Evolutionary conservation across 2,329 filamentous ascomycete species (phyloP).

Genomic region (Fusarium xylarioides): DNA sequence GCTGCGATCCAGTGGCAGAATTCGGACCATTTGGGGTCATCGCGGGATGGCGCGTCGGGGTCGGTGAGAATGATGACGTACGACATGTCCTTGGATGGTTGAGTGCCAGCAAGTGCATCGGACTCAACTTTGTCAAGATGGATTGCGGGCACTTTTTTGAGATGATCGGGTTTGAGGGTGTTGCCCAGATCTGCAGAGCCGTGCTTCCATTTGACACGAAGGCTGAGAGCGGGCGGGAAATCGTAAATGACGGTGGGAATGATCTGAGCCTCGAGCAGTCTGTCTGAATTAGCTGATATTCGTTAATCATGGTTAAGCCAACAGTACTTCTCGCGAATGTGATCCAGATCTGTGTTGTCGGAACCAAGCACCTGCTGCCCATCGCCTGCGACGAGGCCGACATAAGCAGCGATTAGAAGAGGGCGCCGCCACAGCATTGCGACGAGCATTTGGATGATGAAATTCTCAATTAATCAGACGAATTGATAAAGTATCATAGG

Average conservation of each 20-base stretch:
- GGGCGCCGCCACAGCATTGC: neutral
- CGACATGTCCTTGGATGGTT: neutral
- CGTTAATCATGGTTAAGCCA: fast-evolving
- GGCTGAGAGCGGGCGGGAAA: constrained; percentile 20
- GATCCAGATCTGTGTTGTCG: neutral
- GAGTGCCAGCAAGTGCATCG: neutral
- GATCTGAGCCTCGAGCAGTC: constrained; percentile 18
- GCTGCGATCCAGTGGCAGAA: constrained; percentile 38
- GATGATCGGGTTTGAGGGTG: constrained; percentile 5
- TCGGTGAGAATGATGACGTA: constrained; percentile 31
- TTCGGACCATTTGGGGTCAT: constrained; percentile 36
- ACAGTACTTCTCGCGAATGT: constrained; percentile 14
- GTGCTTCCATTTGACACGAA: constrained; percentile 26
- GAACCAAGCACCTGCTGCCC: neutral
- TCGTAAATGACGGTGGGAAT: constrained; percentile 35
- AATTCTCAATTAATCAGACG: fast-evolving
- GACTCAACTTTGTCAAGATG: neutral
- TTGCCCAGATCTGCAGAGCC: constrained; percentile 30
- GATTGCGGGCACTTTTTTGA: neutral
- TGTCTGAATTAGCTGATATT: fast-evolving
- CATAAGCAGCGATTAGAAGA: neutral
- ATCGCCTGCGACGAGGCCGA: neutral
- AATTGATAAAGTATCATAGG: fast-evolving
- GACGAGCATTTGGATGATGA: neutral
- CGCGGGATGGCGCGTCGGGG: constrained; percentile 34